Evolutionary conservation across 1,139 yeast genomes (phyloP).

Genomic region (Entelexis paramagnoliae): DNA sequence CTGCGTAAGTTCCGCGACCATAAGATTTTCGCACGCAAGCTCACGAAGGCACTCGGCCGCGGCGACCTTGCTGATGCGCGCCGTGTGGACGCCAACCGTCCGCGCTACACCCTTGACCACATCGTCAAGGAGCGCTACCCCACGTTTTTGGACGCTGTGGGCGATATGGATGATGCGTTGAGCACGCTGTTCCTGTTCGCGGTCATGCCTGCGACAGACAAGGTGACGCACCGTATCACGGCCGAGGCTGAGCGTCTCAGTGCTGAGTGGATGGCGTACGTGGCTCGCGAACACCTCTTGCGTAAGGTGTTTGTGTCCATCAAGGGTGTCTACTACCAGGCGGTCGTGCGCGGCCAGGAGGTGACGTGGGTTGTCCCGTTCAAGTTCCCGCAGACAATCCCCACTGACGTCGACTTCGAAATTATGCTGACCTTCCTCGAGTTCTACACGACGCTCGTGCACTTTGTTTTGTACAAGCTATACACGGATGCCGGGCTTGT

Average conservation of each 20-base stretch:
- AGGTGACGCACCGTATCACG: conserved; percentile 66
- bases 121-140: conserved; percentile 94
- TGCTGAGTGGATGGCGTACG: conserved; percentile 91
- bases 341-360: conserved; percentile 80
- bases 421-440: conserved; percentile 95
- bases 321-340: conserved; percentile 95
- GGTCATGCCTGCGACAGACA: conserved; percentile 87
- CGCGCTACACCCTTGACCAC: conserved; percentile 77
- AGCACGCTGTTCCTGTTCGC: conserved; percentile 91
- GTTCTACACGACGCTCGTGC: conserved; percentile 83
- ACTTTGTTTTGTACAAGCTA: conserved; percentile 74
- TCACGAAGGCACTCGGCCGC: conserved; percentile 81
- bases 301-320: conserved; percentile 90
- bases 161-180: conserved; percentile 91
- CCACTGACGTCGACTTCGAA: conserved; percentile 88
- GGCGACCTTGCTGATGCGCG: conserved; percentile 88
- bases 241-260: conserved; percentile 78
- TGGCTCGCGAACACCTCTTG: conserved; percentile 71
- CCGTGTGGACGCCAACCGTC: conserved; percentile 68
- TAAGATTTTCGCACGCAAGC: conserved; percentile 83
- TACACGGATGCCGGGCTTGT: conserved; percentile 76
- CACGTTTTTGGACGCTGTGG: conserved; percentile 77
- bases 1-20: conserved; percentile 88
- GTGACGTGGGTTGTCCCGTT: conserved; percentile 94
- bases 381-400: conserved; percentile 92